Evolutionary conservation across 208 protist species (phyloP).

Genomic region (Acanthamoeba polyphaga): DNA sequence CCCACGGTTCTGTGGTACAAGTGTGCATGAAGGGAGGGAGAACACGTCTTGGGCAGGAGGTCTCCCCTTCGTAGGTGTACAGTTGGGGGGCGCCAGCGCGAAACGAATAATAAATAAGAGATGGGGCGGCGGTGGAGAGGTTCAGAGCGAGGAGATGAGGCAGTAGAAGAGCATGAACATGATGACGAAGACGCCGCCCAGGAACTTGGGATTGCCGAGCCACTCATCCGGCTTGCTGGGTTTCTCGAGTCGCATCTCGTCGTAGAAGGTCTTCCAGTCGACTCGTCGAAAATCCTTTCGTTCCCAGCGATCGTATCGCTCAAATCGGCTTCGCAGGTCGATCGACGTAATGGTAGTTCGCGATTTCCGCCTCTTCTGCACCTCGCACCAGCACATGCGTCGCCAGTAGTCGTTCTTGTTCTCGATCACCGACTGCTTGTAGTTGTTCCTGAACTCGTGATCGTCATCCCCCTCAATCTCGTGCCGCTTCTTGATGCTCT

Average conservation of each 20-base stretch:
- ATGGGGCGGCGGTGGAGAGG: background rate
- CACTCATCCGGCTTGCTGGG: constrained; percentile 5
- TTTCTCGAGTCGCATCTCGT: constrained; percentile 36
- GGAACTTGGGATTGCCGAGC: constrained; percentile 20
- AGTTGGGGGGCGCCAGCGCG: background rate
- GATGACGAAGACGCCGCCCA: background rate
- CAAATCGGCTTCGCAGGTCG: background rate
- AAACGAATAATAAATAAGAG: constrained; percentile 5
- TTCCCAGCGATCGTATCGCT: constrained; percentile 36
- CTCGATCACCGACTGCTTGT: constrained; percentile 1
- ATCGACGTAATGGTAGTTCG: background rate
- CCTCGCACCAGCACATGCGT: constrained; percentile 32
- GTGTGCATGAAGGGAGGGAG: too few species aligned
- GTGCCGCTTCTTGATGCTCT: constrained; percentile 14
- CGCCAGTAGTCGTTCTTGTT: constrained; percentile 47
- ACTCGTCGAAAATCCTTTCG: constrained; percentile 27
- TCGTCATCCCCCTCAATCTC: background rate
- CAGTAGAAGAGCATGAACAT: constrained; percentile 21
- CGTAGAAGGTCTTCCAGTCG: constrained; percentile 27
- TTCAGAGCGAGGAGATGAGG: background rate
- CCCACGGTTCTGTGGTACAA: too few species aligned
- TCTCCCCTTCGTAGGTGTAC: background rate
- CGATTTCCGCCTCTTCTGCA: constrained; percentile 2
- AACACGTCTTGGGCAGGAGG: too few species aligned
- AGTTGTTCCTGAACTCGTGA: constrained; percentile 2